Conservation (phyloP, 75 land plant species). For the Selaginella tamariscina region DNA sequence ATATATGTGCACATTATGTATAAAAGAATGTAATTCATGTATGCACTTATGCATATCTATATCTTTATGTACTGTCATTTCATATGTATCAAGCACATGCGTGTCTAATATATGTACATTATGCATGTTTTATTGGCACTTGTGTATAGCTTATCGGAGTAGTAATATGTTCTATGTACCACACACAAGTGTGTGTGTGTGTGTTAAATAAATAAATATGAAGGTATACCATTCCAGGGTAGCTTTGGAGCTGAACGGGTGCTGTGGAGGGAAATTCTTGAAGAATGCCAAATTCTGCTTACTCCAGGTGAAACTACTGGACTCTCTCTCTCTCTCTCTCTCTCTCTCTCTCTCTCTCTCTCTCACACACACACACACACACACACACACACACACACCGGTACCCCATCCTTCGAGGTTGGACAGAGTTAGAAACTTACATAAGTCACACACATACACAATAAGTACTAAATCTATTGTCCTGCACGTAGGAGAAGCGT, state of each 20-base stretch:
- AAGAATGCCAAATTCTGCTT: slow-evolving; percentile 26
- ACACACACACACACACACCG: too few relatives aligned
- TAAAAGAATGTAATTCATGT: too few relatives aligned
- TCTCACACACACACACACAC: neutral
- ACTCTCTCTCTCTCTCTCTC: neutral
- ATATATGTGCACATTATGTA: too few relatives aligned
- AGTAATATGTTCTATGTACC: neutral
- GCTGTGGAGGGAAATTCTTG: slow-evolving; percentile 34
- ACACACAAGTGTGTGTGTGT: too few relatives aligned
- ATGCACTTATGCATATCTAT: too few relatives aligned
- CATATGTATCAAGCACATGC: too few relatives aligned
- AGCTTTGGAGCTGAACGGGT: slow-evolving; percentile 31
- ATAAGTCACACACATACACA: too few relatives aligned
- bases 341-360: neutral
- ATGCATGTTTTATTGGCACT: neutral
- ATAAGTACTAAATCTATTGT: too few relatives aligned
- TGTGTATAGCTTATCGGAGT: neutral
- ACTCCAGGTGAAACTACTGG: slow-evolving; percentile 24
- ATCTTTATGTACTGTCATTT: too few relatives aligned
- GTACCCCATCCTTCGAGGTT: too few relatives aligned
- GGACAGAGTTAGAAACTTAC: too few relatives aligned
- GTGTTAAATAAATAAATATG: too few relatives aligned
- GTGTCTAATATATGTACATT: neutral
- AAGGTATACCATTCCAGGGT: slow-evolving; percentile 24
- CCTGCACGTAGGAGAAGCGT: slow-evolving; percentile 23